Base-by-base conservation (phyloP, 202 grass and related monocot genomes). In the Setaria viridis region DNA sequence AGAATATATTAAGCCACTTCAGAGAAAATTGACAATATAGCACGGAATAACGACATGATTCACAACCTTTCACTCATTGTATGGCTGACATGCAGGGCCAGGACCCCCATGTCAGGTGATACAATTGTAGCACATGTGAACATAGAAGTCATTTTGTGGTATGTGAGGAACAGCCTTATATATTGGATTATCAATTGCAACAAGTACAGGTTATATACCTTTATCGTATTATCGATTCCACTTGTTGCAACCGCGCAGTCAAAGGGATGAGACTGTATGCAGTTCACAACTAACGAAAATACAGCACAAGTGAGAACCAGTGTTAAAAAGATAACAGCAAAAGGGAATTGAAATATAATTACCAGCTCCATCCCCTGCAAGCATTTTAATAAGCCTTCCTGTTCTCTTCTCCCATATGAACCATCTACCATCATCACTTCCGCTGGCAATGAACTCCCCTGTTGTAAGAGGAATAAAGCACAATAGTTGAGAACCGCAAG, bases 391-490 rank as follows among this genome's bases (percentile, higher is more conserved):
- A 72, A 99, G 85, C 63, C 94, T 92, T 87, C 97, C 97, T 83
- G 97, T 94, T 94, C 69, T 92, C 86, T 94, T 99, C 67, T 99
- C 97, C 97, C 97, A 99, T 87, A 99, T 99, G 88, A 97, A 97
- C 97, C 97, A 99, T 74, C 88, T 99, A 67, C 94, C 97, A 90
- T 99, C 97, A 79, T 99, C 94, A 85, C 97, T 99, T 87, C 97
- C 97, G 59, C 97, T 94, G 43, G 94, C 94, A 94, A 99, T 86
- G 88, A 97, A 99, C 54, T 91, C 94, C 56, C 94, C 97, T 99
- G 79, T 62, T 69, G 51, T 53, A 81, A 85, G 49, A 82, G 41
- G 13, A 84, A 49, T 20, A 82, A 59, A 62, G 11, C 6, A 13
- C 11, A 79, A 16, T 25, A 50, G 11, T 72, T 17, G 49, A 50